Evolutionary conservation across 345 rosid species (phyloP).

Genomic region (Firmiana major): DNA sequence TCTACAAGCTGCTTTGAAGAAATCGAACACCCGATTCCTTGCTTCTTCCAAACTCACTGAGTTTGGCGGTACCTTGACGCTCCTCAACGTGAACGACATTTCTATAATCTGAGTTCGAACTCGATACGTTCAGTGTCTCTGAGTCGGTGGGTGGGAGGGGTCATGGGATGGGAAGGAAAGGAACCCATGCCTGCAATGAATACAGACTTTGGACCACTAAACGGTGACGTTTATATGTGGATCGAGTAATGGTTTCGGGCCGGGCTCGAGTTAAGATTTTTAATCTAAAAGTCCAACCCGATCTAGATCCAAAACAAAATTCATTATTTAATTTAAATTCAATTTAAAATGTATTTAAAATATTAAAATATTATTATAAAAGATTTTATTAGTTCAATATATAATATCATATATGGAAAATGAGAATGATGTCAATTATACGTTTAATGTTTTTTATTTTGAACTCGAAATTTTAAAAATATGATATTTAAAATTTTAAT

Average conservation of each 20-base stretch:
- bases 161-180: neutral
- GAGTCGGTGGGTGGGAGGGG: neutral
- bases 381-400: too few species aligned
- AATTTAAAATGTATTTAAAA: too few species aligned
- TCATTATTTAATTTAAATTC: too few species aligned
- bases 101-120: neutral
- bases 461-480: too few species aligned
- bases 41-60: constrained; percentile 87
- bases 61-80: constrained; percentile 75
- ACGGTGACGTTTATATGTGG: neutral
- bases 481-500: too few species aligned
- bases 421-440: too few species aligned
- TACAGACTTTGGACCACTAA: neutral
- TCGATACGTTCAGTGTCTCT: constrained; percentile 1
- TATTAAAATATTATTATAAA: too few species aligned
- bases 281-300: too few species aligned
- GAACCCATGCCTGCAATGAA: neutral
- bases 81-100: constrained; percentile 62
- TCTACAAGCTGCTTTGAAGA: constrained; percentile 80
- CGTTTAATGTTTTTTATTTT: too few species aligned
- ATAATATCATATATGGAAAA: too few species aligned
- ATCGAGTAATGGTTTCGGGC: neutral
- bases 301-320: too few species aligned
- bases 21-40: constrained; percentile 62
- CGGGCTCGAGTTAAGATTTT: neutral